Percentiles rank a stretch among this genome's conserved stretches.
These are phyloP conservation scores for Didymella glomerata DNA, from an alignment of 2,329 filamentous ascomycete genomes.

Conservation along the genomic window DNA sequence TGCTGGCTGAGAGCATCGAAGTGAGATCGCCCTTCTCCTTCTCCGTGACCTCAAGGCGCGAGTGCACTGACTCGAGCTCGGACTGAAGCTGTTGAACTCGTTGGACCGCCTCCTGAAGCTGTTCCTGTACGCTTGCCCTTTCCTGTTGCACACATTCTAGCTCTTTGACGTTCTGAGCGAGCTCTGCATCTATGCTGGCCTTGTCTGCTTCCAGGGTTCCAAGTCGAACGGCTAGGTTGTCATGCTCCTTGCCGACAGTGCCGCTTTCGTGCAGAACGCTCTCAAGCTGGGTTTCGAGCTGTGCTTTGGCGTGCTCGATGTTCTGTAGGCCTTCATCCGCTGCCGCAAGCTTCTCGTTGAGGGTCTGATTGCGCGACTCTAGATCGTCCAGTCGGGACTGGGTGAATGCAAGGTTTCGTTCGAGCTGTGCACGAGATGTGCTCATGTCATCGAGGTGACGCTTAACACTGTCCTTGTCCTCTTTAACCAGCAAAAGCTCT, in stretches of 20 bases:
- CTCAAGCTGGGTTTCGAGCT: conserved; percentile 11
- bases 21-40: conserved; percentile 30
- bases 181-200: conserved; percentile 10
- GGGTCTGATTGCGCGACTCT: conserved; percentile 1
- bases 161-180: conserved; percentile 12
- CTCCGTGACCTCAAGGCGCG: conserved; percentile 28
- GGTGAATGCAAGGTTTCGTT: conserved; percentile 14
- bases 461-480: not conserved
- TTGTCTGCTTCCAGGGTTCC: conserved; percentile 19
- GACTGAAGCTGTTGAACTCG: conserved; percentile 24
- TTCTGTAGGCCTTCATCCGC: not conserved
- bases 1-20: conserved; percentile 26
- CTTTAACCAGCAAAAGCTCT: conserved; percentile 11
- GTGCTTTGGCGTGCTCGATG: not conserved
- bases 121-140: conserved; percentile 11
- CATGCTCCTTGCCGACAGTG: conserved; percentile 13
- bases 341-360: not conserved
- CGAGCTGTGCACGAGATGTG: conserved; percentile 8
- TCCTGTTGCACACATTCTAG: conserved; percentile 16
- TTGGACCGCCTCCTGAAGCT: conserved; percentile 20
- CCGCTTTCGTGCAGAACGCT: conserved; percentile 10
- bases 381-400: conserved; percentile 4
- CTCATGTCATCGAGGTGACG: conserved; percentile 1
- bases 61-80: conserved; percentile 28
- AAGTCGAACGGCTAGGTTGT: conserved; percentile 9